A percentile compares a stretch with the other conserved stretches of the same genome.
Evolutionary conservation across 2,329 filamentous ascomycete genomes (phyloP).

Genomic region (Hirsutella thompsonii): DNA sequence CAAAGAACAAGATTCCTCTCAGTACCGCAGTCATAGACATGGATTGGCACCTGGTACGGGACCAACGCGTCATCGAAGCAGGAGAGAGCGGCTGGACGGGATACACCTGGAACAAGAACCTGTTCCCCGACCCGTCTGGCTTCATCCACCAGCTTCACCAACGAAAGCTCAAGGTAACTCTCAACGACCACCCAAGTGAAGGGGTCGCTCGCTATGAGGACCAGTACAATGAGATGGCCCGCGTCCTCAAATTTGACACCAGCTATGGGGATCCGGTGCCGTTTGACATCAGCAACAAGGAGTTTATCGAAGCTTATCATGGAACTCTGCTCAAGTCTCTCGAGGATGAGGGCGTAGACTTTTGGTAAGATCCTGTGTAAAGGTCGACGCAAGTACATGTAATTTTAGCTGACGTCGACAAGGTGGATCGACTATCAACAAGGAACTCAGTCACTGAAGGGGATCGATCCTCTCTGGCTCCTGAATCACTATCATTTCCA

Average conservation of each 20-base stretch:
- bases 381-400: no score
- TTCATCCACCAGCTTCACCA: constrained; percentile 39
- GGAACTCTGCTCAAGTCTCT: constrained; percentile 41
- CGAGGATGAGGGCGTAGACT: constrained; percentile 44
- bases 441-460: constrained; percentile 39
- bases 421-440: constrained; percentile 56
- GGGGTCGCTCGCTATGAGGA: constrained; percentile 45
- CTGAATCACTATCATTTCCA: constrained; percentile 51
- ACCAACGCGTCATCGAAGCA: constrained; percentile 27
- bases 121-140: constrained; percentile 40
- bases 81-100: constrained; percentile 34
- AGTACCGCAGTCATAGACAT: constrained; percentile 50
- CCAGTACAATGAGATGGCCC: constrained; percentile 39
- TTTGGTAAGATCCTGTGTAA: constrained; percentile 34
- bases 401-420: no score
- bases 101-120: constrained; percentile 7
- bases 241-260: constrained; percentile 36
- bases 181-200: constrained; percentile 51
- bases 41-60: constrained; percentile 50
- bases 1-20: constrained; percentile 36
- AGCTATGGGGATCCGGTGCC: constrained; percentile 33
- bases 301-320: constrained; percentile 46
- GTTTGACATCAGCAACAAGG: constrained; percentile 40
- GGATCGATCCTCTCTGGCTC: constrained; percentile 50
- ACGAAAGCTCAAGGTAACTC: constrained; percentile 36